Conservation (phyloP, 139 green algal genomes). For the Tetraselmis chui region DNA sequence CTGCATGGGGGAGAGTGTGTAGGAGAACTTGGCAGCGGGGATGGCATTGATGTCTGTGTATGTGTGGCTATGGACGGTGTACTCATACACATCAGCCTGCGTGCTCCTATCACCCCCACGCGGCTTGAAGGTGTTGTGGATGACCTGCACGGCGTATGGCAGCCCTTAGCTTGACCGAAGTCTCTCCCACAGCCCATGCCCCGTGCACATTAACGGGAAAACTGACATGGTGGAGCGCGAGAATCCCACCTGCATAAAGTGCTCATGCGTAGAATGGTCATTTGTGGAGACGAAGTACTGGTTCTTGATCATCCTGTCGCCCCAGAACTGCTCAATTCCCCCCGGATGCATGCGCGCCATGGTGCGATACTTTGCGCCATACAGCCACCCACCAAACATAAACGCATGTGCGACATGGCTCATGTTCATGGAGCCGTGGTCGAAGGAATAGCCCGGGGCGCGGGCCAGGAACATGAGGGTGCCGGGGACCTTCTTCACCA, state of each 20-base stretch:
- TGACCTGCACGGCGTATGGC: not conserved
- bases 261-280: slow-evolving; percentile 72
- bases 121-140: not conserved
- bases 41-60: slow-evolving; percentile 57
- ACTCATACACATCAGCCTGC: slow-evolving; percentile 74
- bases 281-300: slow-evolving; percentile 55
- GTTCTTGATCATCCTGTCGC: slow-evolving; percentile 67
- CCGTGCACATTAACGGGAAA: no score
- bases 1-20: slow-evolving; percentile 71
- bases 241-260: slow-evolving; percentile 82
- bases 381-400: not conserved
- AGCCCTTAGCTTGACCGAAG: no score
- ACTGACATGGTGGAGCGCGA: no score
- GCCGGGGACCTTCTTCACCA: slow-evolving; percentile 96
- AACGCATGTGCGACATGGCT: slow-evolving; percentile 46
- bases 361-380: not conserved
- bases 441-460: slow-evolving; percentile 74
- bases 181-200: no score
- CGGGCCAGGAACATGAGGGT: slow-evolving; percentile 79
- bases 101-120: not conserved
- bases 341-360: not conserved
- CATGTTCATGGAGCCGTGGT: slow-evolving; percentile 80
- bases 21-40: slow-evolving; percentile 68
- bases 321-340: slow-evolving; percentile 38
- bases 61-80: slow-evolving; percentile 80